phyloP scores from a whole-genome alignment of 495 filamentous ascomycete species.

The Sabuloglossum arenarium region DNA sequence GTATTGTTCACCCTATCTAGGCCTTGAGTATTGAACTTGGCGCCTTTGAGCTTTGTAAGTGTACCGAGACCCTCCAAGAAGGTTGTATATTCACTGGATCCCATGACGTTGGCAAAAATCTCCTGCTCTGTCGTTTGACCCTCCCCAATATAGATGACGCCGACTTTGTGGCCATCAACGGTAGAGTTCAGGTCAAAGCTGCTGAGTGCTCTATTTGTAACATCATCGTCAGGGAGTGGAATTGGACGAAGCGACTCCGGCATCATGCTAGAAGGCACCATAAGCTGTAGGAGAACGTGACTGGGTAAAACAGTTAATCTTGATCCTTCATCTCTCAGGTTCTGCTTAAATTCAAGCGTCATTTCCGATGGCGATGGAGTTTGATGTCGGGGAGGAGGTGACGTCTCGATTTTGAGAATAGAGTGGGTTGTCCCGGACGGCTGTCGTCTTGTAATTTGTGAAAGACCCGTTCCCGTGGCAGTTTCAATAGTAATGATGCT shows the following conservation, averaged over 20 bases:
- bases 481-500: conserved; percentile 78
- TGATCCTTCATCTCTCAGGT: conserved; percentile 16
- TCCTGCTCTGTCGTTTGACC: conserved; percentile 62
- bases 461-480: conserved; percentile 47
- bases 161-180: conserved; percentile 88
- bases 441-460: conserved; percentile 63
- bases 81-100: conserved; percentile 65
- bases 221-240: conserved; percentile 63
- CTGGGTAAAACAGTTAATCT: conserved; percentile 46
- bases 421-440: conserved; percentile 69
- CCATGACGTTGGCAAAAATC: conserved; percentile 66
- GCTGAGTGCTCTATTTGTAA: conserved; percentile 50
- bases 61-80: conserved; percentile 67
- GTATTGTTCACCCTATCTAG: conserved; percentile 51
- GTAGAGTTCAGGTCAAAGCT: conserved; percentile 74
- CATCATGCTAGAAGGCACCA: conserved; percentile 45
- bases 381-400: conserved; percentile 46
- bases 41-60: conserved; percentile 53
- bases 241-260: conserved; percentile 43
- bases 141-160: conserved; percentile 76
- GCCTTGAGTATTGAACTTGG: conserved; percentile 83
- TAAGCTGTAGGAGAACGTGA: conserved; percentile 64
- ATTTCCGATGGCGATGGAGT: conserved; percentile 17
- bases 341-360: conserved; percentile 27
- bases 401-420: conserved; percentile 50